Base-by-base conservation (phyloP, 2,329 filamentous ascomycete genomes). In the Apiospora kogelbergensis region DNA sequence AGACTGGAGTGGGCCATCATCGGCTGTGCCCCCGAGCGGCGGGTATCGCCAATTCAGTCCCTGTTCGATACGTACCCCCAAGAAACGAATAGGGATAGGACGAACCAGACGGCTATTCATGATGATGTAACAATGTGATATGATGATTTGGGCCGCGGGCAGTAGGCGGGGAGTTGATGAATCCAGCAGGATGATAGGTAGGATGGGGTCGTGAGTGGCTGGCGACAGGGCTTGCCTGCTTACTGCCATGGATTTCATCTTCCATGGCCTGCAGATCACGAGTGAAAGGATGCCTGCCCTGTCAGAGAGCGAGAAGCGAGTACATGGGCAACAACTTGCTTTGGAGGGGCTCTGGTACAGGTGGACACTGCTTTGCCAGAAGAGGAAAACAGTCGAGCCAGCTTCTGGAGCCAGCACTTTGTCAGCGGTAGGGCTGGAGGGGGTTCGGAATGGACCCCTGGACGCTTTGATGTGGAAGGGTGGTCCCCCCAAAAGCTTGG, bases 101-200 rank as follows among this genome's bases (percentile, higher is more conserved):
- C 53, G 20, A 60, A 60, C 22, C 53, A 60, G 30, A 20, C n/a
- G 30, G 26, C 53, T 37, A n/a, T 60, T 60, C 30, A 60, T 37
- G 53, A 37, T 60, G 53, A 60, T 60, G 53, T 60, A 60, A 60
- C n/a, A 30, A 60, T 37, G 53, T 60, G 37, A n/a, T 26, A 30
- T 60, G 53, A n/a, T 60, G 33, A 37, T n/a, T 10, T 37, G 48
- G 48, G 7, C 48, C 48, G 48, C 48, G 48, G 48, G 48, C 24
- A 22, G 48, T 33, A 17, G 17, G 48, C 48, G 48, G 48, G 48
- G 48, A 22, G 48, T 33, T 30, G 17, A 30, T 57, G 48, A 17
- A 33, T 57, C 48, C 26, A 57, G 26, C 48, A 33, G 48, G 48
- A 30, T 33, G 15, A 30, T n/a, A n/a, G 53, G 53, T 37, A 20